These are phyloP conservation scores for Plasmodium ovale DNA, from an alignment of 169 alveolate genomes.

Conservation along the genomic window DNA sequence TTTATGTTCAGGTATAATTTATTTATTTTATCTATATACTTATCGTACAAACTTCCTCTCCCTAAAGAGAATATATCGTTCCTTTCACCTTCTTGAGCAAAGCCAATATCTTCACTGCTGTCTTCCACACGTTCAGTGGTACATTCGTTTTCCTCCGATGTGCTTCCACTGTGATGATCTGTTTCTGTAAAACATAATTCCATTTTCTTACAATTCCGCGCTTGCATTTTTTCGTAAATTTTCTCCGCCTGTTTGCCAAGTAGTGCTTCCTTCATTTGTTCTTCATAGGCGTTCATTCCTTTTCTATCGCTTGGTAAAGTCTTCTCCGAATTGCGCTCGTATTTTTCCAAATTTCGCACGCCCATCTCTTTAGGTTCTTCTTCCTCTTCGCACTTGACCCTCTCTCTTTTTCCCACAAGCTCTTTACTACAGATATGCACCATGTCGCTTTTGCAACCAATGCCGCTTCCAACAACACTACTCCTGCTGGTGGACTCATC, in stretches of 20 bases:
- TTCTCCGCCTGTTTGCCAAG: not conserved
- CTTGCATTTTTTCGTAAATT: not conserved
- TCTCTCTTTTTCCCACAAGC: no score
- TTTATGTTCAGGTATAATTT: conserved; percentile 54
- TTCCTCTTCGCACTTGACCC: no score
- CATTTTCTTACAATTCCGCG: not conserved
- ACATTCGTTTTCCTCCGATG: not conserved
- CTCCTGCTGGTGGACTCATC: no score
- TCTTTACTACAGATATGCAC: no score
- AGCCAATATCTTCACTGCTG: not conserved
- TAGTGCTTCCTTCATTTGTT: not conserved
- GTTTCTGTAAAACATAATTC: not conserved
- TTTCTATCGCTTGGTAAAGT: not conserved
- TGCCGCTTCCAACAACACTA: no score
- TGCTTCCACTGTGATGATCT: not conserved
- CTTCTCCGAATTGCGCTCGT: not conserved
- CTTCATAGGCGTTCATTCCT: not conserved
- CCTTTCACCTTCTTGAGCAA: not conserved
- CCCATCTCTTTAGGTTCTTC: no score
- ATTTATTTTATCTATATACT: conserved; percentile 66
- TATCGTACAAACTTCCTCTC: conserved; percentile 41
- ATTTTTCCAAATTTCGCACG: not conserved
- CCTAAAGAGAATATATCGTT: conserved; percentile 1
- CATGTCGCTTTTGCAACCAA: no score
- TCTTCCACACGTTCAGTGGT: not conserved